These are phyloP conservation scores for Stereum hirsutum DNA, from an alignment of 1,284 basidiomycete species.

Conservation along the genomic window DNA sequence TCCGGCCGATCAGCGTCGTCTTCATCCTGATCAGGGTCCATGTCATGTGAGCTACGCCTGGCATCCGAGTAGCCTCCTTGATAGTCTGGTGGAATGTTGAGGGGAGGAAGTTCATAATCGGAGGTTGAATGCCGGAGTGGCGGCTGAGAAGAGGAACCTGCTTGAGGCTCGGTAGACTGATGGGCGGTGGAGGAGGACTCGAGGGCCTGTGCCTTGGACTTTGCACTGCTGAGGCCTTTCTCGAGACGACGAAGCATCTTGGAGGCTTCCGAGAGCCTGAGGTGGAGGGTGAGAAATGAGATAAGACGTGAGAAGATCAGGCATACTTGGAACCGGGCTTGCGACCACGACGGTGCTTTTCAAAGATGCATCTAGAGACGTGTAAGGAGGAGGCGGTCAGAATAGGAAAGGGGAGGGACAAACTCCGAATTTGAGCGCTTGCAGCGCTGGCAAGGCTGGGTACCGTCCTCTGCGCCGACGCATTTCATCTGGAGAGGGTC, in stretches of 20 bases:
- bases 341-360: conserved; percentile 77
- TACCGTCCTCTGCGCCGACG: conserved; percentile 75
- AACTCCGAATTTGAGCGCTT: conserved; percentile 70
- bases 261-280: conserved; percentile 73
- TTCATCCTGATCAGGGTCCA: conserved; percentile 53
- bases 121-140: conserved; percentile 21
- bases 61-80: conserved; percentile 26
- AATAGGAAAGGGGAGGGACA: conserved; percentile 12
- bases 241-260: conserved; percentile 80
- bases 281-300: conserved; percentile 7
- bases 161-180: conserved; percentile 24
- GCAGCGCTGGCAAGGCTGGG: conserved; percentile 69
- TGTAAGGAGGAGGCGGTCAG: conserved; percentile 9
- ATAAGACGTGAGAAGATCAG: conserved; percentile 2
- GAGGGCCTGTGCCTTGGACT: conserved; percentile 49
- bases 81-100: conserved; percentile 29
- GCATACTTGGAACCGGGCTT: conserved; percentile 83
- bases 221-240: conserved; percentile 70
- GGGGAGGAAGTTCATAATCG: conserved; percentile 36
- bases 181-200: conserved; percentile 18
- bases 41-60: conserved; percentile 23
- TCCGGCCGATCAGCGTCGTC: conserved; percentile 45
- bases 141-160: conserved; percentile 21
- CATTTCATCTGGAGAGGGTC: conserved; percentile 66
- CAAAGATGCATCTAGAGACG: conserved; percentile 59